Base-by-base conservation (phyloP, 2,329 filamentous ascomycete genomes). In the Colletotrichum sp. region DNA sequence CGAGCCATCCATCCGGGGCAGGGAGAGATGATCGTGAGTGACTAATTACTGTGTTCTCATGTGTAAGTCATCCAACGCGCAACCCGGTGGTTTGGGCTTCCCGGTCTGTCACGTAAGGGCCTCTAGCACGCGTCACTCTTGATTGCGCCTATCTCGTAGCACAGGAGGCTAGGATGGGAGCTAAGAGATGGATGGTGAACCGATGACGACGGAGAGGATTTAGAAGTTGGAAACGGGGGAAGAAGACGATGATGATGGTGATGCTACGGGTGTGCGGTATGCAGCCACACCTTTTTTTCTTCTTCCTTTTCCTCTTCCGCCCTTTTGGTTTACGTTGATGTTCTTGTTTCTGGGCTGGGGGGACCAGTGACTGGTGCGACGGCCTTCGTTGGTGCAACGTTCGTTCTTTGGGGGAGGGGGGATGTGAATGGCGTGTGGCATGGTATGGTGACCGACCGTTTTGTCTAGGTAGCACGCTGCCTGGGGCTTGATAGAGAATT, bases 201-300 rank as follows among this genome's bases (percentile, higher is more conserved):
- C n/a, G 43, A 52, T 52, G 43, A 52, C 43, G 43, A 52, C 43
- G 43, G 12, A 24, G 43, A n/a, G 43, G 2, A 52, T 2, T 52
- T 4, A 28, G 3, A 16, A 1, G 8, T 28, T n/a, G 58, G 32
- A 16, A 26, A 15, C 2, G 28, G 3, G 58, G 28, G 26, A 28
- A 3, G 65, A 32, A 55, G 64, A 18, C n/a, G 30, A 9, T 9
- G 43, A 57, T 10, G 65, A 18, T 21, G 24, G 13, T 4, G 38
- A 48, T 48, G 16, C n/a, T 34, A 21, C 32, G 10, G 8, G 28
- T 30, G 28, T 16, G 32, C 67, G 8, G 66, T 69, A 61, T 75
- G 68, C 72, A 75, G 72, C 68, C 72, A 75, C 72, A 72, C 72
- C 61, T 75, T 61, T 60, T 60, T 67, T 63, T 24, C 13, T 12